Evolutionary conservation across 2,329 filamentous ascomycete species (phyloP), one percentile per base, ranked within the genome.

Genomic region (Epichloe bromicola): DNA sequence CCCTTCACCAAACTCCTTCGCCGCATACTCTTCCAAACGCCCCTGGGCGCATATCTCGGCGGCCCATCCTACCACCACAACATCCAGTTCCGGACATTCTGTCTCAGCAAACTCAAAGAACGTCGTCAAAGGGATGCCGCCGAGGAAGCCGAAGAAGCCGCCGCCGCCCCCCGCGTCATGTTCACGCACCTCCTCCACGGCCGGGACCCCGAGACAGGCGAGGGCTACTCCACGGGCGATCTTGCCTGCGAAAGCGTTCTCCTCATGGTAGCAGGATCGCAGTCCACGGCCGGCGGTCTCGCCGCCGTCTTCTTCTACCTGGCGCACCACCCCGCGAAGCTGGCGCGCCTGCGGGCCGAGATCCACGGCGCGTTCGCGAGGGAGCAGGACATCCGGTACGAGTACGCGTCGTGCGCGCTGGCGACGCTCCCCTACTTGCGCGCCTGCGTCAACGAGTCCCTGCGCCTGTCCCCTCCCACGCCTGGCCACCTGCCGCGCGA

Each of bases 221-320:
- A 51, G n/a, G 59, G 59, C 12, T 61, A 60, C 38, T 56, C 44
- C 7, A 20, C 47, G 1, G 44, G 54, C 2, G 60, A 62, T 39
- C 54, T 62, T 6, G 59, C 53, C 20, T 57, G 59, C 17, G 60
- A 62, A 53, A 57, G 54, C 5, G 57, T 60, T 41, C 54, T 55
- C 6, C 57, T 59, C 14, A 59, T 59, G 12, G 55, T 59, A 10
- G 57, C 57, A 14, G 57, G 57, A 1, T 56, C 57, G n/a, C 55
- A 59, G 12, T 56, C 57, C 1, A 57, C 57, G 4, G 47, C 57
- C 1, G 56, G 55, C 6, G 50, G 37, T 17, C 46, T 57, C 8
- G 55, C 57, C 2, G 53, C 57, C 5, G 46, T 50, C 5, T 50
- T 59, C 48, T 59, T 59, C n/a, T 59, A 59, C n/a, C 50, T 59